A percentile compares a stretch with the other conserved stretches of the same genome.
phyloP scores from a whole-genome alignment of 345 rosid species.

The Luvunga scandens region DNA sequence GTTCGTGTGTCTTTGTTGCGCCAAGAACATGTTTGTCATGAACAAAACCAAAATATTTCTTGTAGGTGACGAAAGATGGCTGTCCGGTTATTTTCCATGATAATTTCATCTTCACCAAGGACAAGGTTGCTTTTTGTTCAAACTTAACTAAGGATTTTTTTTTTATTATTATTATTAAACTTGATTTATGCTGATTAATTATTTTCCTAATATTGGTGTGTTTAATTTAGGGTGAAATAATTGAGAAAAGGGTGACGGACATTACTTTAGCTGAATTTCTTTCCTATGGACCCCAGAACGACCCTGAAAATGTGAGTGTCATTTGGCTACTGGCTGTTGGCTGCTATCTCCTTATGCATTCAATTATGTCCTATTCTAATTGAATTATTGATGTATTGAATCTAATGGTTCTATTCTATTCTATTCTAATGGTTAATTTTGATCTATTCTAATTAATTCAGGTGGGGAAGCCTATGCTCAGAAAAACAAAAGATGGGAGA shows the following conservation, averaged over 20 bases:
- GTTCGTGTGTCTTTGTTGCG: neutral
- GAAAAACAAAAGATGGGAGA: slow-evolving; percentile 60
- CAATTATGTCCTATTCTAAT: neutral
- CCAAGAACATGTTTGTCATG: slow-evolving; percentile 13
- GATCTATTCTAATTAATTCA: slow-evolving; percentile 35
- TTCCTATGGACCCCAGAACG: slow-evolving; percentile 54
- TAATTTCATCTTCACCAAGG: slow-evolving; percentile 46
- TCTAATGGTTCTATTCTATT: neutral
- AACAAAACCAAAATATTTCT: slow-evolving; percentile 25
- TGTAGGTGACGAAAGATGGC: slow-evolving; percentile 67
- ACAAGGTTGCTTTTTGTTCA: slow-evolving; percentile 18
- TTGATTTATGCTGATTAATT: neutral
- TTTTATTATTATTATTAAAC: neutral
- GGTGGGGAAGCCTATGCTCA: slow-evolving; percentile 45
- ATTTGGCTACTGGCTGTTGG: neutral
- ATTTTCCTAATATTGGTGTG: neutral
- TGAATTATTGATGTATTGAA: neutral
- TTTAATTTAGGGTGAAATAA: slow-evolving; percentile 44
- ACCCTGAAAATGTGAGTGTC: slow-evolving; percentile 22
- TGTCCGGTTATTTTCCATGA: slow-evolving; percentile 73
- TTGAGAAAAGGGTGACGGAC: slow-evolving; percentile 60
- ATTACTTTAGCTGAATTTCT: slow-evolving; percentile 45
- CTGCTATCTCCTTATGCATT: neutral
- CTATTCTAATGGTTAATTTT: neutral
- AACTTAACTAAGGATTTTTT: no score